These are phyloP conservation scores for Meyerozyma sp. DNA, from an alignment of 1,139 yeast genomes.

Conservation along the genomic window DNA sequence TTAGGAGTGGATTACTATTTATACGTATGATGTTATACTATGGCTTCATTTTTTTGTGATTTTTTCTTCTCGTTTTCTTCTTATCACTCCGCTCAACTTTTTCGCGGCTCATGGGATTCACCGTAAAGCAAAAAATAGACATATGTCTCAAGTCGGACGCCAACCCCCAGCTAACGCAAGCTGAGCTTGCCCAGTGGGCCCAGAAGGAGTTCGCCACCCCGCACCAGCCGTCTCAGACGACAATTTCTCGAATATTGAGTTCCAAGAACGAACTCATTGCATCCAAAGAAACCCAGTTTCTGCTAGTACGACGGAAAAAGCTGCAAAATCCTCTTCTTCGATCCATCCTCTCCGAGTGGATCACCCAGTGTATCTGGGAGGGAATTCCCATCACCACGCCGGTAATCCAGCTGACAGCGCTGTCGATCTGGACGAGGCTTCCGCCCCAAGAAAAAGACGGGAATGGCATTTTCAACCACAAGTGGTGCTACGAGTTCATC, in stretches of 20 bases:
- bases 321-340: slow-evolving; percentile 53
- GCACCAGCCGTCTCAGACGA: slow-evolving; percentile 62
- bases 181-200: slow-evolving; percentile 65
- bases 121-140: slow-evolving; percentile 60
- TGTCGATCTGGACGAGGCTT: slow-evolving; percentile 57
- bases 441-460: slow-evolving; percentile 55
- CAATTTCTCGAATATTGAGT: slow-evolving; percentile 57
- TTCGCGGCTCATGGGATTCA: slow-evolving; percentile 41
- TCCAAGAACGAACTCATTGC: slow-evolving; percentile 56
- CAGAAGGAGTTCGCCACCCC: slow-evolving; percentile 45
- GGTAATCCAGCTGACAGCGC: slow-evolving; percentile 58
- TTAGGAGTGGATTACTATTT: slow-evolving; percentile 7
- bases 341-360: slow-evolving; percentile 60
- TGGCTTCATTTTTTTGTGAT: too few relatives aligned
- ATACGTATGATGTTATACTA: too few relatives aligned
- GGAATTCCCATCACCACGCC: slow-evolving; percentile 62
- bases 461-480: slow-evolving; percentile 57
- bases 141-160: slow-evolving; percentile 64
- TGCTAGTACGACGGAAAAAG: slow-evolving; percentile 49
- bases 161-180: slow-evolving; percentile 63
- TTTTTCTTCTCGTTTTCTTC: too few relatives aligned
- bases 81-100: not conserved
- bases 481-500: slow-evolving; percentile 60
- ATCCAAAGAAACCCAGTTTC: slow-evolving; percentile 53
- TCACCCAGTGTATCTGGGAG: slow-evolving; percentile 65